These are phyloP conservation scores for Candida tetrigidarum DNA, from an alignment of 1,139 yeast species.

Conservation along the genomic window DNA sequence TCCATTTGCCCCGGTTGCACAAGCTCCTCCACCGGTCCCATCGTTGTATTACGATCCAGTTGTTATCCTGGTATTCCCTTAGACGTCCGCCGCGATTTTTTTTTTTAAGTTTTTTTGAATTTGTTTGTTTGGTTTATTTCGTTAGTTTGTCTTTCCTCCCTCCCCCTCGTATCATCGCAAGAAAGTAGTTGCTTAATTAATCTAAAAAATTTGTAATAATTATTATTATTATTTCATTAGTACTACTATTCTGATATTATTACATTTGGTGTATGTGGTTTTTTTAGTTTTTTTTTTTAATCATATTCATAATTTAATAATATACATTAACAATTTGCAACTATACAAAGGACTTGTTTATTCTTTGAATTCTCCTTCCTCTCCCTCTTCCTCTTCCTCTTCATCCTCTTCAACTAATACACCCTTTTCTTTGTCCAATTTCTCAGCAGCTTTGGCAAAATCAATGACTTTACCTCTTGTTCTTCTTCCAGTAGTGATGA, in stretches of 20 bases:
- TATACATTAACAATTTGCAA: conserved; percentile 2
- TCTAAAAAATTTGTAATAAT: background rate
- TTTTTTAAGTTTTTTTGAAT: too few species aligned
- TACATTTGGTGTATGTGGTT: conserved; percentile 1
- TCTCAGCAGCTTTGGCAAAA: conserved; percentile 81
- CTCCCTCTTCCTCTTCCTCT: conserved; percentile 48
- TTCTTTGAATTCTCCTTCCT: conserved; percentile 9
- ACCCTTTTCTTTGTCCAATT: conserved; percentile 58
- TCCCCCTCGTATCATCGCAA: too few species aligned
- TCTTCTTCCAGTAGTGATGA: conserved; percentile 84
- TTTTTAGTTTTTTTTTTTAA: conserved; percentile 4
- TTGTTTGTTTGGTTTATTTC: conserved; percentile 3
- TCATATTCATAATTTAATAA: conserved; percentile 6
- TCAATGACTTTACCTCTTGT: conserved; percentile 91
- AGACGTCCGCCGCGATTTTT: too few species aligned
- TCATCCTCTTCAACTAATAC: conserved; percentile 52
- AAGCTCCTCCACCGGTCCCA: conserved; percentile 2
- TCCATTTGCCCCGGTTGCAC: background rate
- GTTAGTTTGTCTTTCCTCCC: conserved; percentile 3
- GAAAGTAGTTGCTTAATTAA: background rate
- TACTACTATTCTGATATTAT: background rate
- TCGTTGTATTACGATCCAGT: conserved; percentile 9
- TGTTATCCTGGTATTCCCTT: conserved; percentile 5
- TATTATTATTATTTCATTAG: too few species aligned
- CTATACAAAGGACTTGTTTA: background rate